Conservation (phyloP, 805 yeast genomes). For the Kodamaea kakaduensis region DNA sequence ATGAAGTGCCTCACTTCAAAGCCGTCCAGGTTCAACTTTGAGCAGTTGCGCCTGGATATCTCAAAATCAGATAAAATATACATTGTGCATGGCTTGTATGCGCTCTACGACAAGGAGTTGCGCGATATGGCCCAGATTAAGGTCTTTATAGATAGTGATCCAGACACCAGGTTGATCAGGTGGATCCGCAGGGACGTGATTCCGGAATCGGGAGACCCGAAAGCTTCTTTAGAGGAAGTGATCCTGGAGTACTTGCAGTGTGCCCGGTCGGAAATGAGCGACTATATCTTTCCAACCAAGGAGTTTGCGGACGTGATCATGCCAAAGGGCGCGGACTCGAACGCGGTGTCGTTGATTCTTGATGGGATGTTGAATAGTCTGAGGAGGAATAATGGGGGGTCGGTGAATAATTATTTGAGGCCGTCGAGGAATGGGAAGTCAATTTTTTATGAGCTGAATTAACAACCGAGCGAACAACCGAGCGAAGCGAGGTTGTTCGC, state of each 20-base stretch:
- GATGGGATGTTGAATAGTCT: slow-evolving; percentile 48
- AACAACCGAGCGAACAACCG: not conserved
- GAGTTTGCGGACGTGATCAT: slow-evolving; percentile 70
- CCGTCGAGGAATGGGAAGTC: slow-evolving; percentile 7
- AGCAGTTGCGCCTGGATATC: slow-evolving; percentile 19
- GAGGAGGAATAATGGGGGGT: not conserved
- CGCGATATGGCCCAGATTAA: slow-evolving; percentile 56
- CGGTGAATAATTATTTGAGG: slow-evolving; percentile 8
- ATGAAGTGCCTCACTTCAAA: slow-evolving; percentile 20
- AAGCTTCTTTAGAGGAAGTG: slow-evolving; percentile 30
- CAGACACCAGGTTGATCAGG: slow-evolving; percentile 79
- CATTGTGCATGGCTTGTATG: slow-evolving; percentile 75
- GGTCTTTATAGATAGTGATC: slow-evolving; percentile 78
- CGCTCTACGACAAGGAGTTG: slow-evolving; percentile 60
- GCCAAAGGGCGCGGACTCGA: slow-evolving; percentile 63
- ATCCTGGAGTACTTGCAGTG: slow-evolving; percentile 47
- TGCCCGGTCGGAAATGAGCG: slow-evolving; percentile 64
- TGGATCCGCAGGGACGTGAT: slow-evolving; percentile 54
- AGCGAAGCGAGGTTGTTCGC: too few relatives aligned
- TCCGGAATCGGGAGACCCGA: slow-evolving; percentile 7
- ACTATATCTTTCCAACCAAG: slow-evolving; percentile 64
- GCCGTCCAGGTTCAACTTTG: slow-evolving; percentile 44
- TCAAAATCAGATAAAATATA: slow-evolving; percentile 15
- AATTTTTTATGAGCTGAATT: slow-evolving; percentile 8
- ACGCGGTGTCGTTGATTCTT: slow-evolving; percentile 56